A percentile compares a stretch with the other conserved stretches of the same genome.
Conservation (phyloP, 2,329 filamentous ascomycete species). For the Verticillium nubilum region DNA sequence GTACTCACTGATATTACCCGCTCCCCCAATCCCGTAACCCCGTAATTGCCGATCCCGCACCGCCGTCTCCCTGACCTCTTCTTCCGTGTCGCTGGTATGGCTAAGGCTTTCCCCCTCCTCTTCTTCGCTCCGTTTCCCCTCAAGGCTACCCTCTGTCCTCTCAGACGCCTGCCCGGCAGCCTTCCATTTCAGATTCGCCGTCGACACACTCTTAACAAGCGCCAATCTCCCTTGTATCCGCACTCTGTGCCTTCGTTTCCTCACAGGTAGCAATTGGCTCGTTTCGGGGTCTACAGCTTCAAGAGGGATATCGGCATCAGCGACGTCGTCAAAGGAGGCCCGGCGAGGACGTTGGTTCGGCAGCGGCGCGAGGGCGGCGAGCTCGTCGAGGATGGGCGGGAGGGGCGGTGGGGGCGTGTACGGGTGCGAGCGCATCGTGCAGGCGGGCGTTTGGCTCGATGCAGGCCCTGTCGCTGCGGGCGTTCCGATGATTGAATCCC, state of each 20-base stretch:
- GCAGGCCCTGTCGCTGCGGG: neutral
- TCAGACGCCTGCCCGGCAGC: neutral
- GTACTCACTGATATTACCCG: conserved; percentile 31
- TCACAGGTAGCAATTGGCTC: conserved; percentile 21
- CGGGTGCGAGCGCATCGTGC: neutral
- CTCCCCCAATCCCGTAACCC: conserved; percentile 33
- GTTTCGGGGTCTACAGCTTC: conserved; percentile 22
- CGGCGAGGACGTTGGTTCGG: neutral
- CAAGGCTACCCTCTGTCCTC: neutral
- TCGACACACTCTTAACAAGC: conserved; percentile 27
- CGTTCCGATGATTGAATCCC: neutral
- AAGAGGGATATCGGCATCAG: conserved; percentile 12
- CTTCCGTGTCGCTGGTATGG: conserved; percentile 15
- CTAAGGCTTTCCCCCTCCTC: conserved; percentile 11
- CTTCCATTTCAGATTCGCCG: conserved; percentile 14
- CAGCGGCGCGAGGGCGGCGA: neutral
- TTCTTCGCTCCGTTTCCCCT: neutral
- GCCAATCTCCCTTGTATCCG: conserved; percentile 31
- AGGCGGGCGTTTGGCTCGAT: neutral
- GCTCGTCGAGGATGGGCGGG: conserved; percentile 1
- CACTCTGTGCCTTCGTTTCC: conserved; percentile 24
- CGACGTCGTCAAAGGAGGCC: neutral
- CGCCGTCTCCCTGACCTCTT: conserved; percentile 19
- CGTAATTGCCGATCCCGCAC: conserved; percentile 24
- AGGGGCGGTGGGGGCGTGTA: neutral